These are phyloP conservation scores for Eutreptiella sp. DNA, from an alignment of 208 protist genomes.

Conservation along the genomic window DNA sequence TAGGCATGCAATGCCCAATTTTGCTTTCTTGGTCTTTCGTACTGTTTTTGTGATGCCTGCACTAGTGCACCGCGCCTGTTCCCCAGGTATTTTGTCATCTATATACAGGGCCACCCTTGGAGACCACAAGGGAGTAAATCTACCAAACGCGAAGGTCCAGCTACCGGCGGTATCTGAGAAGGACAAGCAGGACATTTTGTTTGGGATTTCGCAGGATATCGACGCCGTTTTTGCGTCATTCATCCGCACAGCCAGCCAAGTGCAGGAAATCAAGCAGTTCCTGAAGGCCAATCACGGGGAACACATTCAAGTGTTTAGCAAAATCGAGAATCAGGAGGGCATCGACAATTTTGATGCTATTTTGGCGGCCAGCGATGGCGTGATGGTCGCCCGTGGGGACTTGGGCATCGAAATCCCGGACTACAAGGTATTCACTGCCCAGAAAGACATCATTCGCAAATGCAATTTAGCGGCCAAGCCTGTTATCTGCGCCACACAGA, in stretches of 20 bases:
- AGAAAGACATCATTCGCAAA: slow-evolving; percentile 98
- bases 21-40: too few relatives aligned
- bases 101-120: slow-evolving; percentile 61
- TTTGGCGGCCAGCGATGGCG: slow-evolving; percentile 87
- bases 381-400: slow-evolving; percentile 99
- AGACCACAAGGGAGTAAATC: slow-evolving; percentile 73
- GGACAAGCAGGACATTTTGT: slow-evolving; percentile 81
- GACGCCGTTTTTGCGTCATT: slow-evolving; percentile 98
- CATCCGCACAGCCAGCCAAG: slow-evolving; percentile 87
- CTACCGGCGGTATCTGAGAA: slow-evolving; percentile 82
- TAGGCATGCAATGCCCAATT: too few relatives aligned
- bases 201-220: slow-evolving; percentile 89
- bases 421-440: slow-evolving; percentile 91
- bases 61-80: too few relatives aligned
- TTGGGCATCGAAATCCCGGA: slow-evolving; percentile 96
- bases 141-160: slow-evolving; percentile 72
- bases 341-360: slow-evolving; percentile 97
- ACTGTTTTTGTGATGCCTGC: too few relatives aligned
- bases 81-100: too few relatives aligned
- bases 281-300: slow-evolving; percentile 80
- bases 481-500: slow-evolving; percentile 98
- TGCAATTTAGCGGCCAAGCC: slow-evolving; percentile 95
- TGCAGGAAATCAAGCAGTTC: slow-evolving; percentile 79
- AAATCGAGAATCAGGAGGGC: slow-evolving; percentile 98
- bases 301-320: slow-evolving; percentile 92